Conservation (phyloP, 176 grass and related monocot species). For the Miscanthus lutarioriparius region DNA sequence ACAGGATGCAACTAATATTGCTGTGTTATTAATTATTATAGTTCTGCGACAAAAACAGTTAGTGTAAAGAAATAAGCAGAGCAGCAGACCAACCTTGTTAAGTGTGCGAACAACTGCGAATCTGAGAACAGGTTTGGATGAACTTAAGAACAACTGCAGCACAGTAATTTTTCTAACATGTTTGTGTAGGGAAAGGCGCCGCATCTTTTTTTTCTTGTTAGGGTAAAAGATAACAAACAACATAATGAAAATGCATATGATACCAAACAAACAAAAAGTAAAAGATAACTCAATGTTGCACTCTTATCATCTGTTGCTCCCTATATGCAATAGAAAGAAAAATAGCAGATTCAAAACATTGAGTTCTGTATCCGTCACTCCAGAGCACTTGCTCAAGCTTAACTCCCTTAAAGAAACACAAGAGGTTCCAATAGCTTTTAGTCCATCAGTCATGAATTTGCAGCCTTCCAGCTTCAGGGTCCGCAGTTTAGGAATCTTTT, state of each 20-base stretch:
- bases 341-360: background rate
- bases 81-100: constrained; percentile 66
- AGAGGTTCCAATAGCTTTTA: constrained; percentile 61
- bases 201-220: too few relatives aligned
- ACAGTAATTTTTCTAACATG: too few relatives aligned
- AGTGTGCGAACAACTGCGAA: constrained; percentile 95
- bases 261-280: background rate
- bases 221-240: too few relatives aligned
- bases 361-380: constrained; percentile 64
- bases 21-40: background rate
- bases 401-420: constrained; percentile 56
- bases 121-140: constrained; percentile 95
- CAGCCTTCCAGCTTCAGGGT: constrained; percentile 81
- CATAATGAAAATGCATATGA: background rate
- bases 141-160: constrained; percentile 97
- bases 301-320: background rate
- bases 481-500: constrained; percentile 45
- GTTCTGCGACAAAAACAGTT: background rate
- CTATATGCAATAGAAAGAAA: background rate
- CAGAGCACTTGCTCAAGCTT: constrained; percentile 74
- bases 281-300: background rate
- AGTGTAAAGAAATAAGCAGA: background rate
- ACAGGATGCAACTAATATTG: background rate
- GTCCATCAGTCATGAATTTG: constrained; percentile 49
- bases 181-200: too few relatives aligned